Evolutionary conservation across 768 basidiomycete species (phyloP).

Genomic region (Lactarius trivialis): DNA sequence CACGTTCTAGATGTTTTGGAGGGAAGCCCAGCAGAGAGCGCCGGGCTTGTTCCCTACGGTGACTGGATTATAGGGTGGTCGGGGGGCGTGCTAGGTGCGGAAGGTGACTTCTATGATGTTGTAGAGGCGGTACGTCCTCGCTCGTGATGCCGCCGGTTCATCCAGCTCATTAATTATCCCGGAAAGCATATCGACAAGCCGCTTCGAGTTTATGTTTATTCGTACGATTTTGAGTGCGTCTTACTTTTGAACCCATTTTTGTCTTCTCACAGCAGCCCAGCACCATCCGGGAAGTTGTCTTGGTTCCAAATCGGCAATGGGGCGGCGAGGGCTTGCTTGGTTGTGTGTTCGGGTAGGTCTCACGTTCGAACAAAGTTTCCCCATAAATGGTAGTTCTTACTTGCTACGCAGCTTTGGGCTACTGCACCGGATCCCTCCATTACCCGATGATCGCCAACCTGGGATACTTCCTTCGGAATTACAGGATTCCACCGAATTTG

Average conservation of each 20-base stretch:
- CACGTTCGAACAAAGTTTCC: background rate
- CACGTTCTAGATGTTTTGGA: conserved; percentile 96
- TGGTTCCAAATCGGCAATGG: conserved; percentile 96
- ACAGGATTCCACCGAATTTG: conserved; percentile 44
- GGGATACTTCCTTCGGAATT: conserved; percentile 54
- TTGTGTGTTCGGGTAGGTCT: conserved; percentile 85
- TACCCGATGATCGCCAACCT: conserved; percentile 51
- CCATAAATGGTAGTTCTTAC: background rate
- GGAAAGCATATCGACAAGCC: conserved; percentile 88
- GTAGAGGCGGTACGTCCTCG: conserved; percentile 73
- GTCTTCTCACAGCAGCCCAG: conserved; percentile 35
- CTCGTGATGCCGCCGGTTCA: conserved; percentile 3
- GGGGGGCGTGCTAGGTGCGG: conserved; percentile 83
- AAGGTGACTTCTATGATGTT: conserved; percentile 94
- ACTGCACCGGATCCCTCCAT: conserved; percentile 86
- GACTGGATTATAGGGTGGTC: conserved; percentile 86
- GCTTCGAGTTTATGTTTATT: conserved; percentile 91
- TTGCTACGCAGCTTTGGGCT: conserved; percentile 64
- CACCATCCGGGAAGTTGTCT: conserved; percentile 84
- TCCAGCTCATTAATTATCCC: background rate
- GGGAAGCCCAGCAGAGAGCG: conserved; percentile 93
- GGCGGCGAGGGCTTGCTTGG: conserved; percentile 94
- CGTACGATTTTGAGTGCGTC: conserved; percentile 90
- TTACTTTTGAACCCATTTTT: background rate
- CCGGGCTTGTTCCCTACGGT: conserved; percentile 89